Percentiles rank a stretch among this genome's conserved stretches.
Conservation (phyloP, 1,284 basidiomycete genomes). For the Trichosporon sp. region DNA sequence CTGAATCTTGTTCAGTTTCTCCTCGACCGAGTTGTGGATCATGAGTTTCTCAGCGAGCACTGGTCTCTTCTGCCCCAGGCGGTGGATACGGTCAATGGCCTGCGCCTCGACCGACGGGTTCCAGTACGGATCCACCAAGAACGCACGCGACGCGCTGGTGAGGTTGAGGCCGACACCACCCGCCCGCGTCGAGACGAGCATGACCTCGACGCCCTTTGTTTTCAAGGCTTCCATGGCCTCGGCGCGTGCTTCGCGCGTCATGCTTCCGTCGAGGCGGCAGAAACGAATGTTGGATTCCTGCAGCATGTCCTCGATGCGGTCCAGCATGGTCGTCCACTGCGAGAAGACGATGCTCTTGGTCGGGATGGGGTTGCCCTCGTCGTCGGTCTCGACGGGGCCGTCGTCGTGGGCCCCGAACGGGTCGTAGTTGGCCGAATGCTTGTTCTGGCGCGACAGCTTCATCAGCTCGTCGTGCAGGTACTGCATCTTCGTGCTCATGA, state of each 20-base stretch:
- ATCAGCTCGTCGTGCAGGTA: slow-evolving; percentile 74
- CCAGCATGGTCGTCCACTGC: slow-evolving; percentile 94
- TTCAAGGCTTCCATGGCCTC: slow-evolving; percentile 88
- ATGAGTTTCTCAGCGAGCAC: slow-evolving; percentile 91
- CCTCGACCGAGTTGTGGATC: slow-evolving; percentile 91
- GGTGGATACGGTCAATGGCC: slow-evolving; percentile 92
- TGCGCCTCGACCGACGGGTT: slow-evolving; percentile 97
- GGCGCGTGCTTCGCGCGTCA: slow-evolving; percentile 90
- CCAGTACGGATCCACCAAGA: slow-evolving; percentile 88
- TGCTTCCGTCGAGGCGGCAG: slow-evolving; percentile 90
- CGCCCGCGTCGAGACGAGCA: slow-evolving; percentile 92
- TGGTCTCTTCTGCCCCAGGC: slow-evolving; percentile 85
- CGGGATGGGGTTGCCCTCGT: slow-evolving; percentile 61
- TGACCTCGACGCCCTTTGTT: slow-evolving; percentile 77
- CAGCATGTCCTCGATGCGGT: slow-evolving; percentile 90
- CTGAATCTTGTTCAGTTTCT: slow-evolving; percentile 83
- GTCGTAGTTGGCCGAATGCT: slow-evolving; percentile 81
- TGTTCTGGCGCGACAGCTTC: slow-evolving; percentile 74
- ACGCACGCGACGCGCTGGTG: slow-evolving; percentile 87
- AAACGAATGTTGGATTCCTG: slow-evolving; percentile 77
- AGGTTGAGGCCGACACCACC: slow-evolving; percentile 96
- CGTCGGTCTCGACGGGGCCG: slow-evolving; percentile 65
- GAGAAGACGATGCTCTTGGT: slow-evolving; percentile 90
- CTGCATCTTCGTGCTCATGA: slow-evolving; percentile 81
- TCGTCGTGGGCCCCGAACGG: slow-evolving; percentile 67